Conservation (phyloP, 352 stramenopile genomes). For the Phytophthora agathidicida region DNA sequence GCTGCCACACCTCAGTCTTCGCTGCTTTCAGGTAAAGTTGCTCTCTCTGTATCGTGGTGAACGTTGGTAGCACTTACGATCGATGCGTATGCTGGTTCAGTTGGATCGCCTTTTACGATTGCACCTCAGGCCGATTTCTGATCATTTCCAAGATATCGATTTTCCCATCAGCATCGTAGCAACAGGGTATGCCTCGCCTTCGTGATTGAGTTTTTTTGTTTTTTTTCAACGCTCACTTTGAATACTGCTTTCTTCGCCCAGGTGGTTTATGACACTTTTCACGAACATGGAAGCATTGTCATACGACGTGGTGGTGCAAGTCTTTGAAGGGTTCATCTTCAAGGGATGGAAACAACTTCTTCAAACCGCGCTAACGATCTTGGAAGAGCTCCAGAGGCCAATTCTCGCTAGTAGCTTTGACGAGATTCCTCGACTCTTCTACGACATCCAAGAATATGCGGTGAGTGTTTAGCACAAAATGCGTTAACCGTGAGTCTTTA, state of each 20-base stretch:
- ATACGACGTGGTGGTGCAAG: slow-evolving; percentile 60
- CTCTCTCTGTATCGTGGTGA: background rate
- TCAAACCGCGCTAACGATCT: slow-evolving; percentile 61
- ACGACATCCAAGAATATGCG: slow-evolving; percentile 68
- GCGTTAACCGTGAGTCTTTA: background rate
- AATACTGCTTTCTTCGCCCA: slow-evolving; percentile 24
- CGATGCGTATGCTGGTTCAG: slow-evolving; percentile 20
- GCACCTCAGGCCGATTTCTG: slow-evolving; percentile 46
- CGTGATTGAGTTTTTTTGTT: background rate
- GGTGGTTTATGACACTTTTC: slow-evolving; percentile 87
- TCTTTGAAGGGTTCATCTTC: slow-evolving; percentile 74
- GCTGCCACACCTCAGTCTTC: slow-evolving; percentile 62
- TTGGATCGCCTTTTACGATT: slow-evolving; percentile 54
- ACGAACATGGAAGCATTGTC: slow-evolving; percentile 76
- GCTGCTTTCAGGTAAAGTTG: slow-evolving; percentile 66
- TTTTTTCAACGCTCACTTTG: background rate
- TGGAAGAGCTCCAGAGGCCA: slow-evolving; percentile 50
- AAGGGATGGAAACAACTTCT: slow-evolving; percentile 79
- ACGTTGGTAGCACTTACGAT: background rate
- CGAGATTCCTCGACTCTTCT: slow-evolving; percentile 78
- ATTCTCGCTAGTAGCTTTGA: slow-evolving; percentile 71
- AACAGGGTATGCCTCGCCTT: slow-evolving; percentile 45
- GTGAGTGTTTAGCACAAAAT: slow-evolving; percentile 35
- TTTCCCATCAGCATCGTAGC: slow-evolving; percentile 76
- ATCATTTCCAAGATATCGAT: slow-evolving; percentile 59